Percentiles rank a stretch among this genome's conserved stretches.
These are phyloP conservation scores for Eucalyptus dawsonii DNA, from an alignment of 345 rosid genomes.

Conservation along the genomic window DNA sequence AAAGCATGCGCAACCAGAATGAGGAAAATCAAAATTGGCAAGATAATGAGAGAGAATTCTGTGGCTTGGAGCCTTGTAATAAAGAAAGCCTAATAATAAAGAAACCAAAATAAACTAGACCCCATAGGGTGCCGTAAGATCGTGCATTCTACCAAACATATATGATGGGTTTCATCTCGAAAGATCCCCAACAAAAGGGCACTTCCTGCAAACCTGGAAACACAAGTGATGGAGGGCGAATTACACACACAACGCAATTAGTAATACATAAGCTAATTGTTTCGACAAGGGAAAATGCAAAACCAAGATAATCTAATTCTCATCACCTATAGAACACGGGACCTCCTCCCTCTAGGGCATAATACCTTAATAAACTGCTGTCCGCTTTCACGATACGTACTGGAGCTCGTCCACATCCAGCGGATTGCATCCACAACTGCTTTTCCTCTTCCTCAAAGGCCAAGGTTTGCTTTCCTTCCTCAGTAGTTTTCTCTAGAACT, in stretches of 20 bases:
- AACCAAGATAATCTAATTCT: neutral
- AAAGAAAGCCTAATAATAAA: neutral
- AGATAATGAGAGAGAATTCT: neutral
- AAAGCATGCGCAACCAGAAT: neutral
- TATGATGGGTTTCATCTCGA: neutral
- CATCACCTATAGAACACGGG: neutral
- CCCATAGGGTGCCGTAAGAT: neutral
- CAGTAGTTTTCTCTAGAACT: no score
- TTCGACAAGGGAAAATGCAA: neutral
- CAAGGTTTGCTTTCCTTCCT: no score
- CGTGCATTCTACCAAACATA: neutral
- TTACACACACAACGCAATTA: neutral
- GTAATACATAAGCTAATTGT: neutral
- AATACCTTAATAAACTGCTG: slow-evolving; percentile 54
- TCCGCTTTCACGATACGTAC: slow-evolving; percentile 55
- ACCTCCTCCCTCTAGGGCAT: neutral
- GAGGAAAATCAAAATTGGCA: neutral
- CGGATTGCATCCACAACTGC: slow-evolving; percentile 39
- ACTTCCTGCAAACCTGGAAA: slow-evolving; percentile 60
- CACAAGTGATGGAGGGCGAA: neutral
- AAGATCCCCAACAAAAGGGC: neutral
- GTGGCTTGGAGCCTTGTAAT: neutral
- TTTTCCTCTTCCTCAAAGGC: no score
- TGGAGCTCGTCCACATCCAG: slow-evolving; percentile 63
- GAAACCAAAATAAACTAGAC: neutral